phyloP scores from a whole-genome alignment of 768 basidiomycete species.

The Melanogaster broomeanus region DNA sequence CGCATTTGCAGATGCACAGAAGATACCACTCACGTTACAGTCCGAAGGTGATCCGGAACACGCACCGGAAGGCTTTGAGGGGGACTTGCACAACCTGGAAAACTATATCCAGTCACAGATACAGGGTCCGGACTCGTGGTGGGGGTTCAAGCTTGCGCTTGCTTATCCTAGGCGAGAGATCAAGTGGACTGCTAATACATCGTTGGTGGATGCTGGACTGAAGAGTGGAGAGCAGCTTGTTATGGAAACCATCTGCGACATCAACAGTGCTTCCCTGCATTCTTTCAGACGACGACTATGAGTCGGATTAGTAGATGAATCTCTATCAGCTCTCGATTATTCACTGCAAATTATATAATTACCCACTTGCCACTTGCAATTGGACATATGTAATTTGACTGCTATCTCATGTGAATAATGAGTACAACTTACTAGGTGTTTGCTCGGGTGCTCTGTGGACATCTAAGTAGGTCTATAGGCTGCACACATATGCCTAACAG shows the following conservation, averaged over 20 bases:
- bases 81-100: conserved; percentile 40
- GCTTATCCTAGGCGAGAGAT: conserved; percentile 74
- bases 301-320: conserved; percentile 41
- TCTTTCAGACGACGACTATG: conserved; percentile 56
- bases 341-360: no score
- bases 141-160: conserved; percentile 69
- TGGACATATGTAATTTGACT: no score
- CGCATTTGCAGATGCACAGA: conserved; percentile 67
- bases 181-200: conserved; percentile 43
- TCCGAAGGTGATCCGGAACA: conserved; percentile 43
- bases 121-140: conserved; percentile 48
- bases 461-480: no score
- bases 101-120: conserved; percentile 32
- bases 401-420: no score
- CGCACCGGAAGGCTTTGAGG: conserved; percentile 38
- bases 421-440: no score
- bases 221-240: conserved; percentile 66
- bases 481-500: no score
- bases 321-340: no score
- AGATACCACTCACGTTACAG: conserved; percentile 44
- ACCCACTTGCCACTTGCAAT: no score
- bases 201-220: conserved; percentile 48
- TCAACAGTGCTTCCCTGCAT: conserved; percentile 16
- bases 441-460: no score
- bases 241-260: conserved; percentile 45